Evolutionary conservation across 768 basidiomycete genomes (phyloP), one percentile per base, ranked within the genome.

Genomic region (Ephemerocybe angulata): DNA sequence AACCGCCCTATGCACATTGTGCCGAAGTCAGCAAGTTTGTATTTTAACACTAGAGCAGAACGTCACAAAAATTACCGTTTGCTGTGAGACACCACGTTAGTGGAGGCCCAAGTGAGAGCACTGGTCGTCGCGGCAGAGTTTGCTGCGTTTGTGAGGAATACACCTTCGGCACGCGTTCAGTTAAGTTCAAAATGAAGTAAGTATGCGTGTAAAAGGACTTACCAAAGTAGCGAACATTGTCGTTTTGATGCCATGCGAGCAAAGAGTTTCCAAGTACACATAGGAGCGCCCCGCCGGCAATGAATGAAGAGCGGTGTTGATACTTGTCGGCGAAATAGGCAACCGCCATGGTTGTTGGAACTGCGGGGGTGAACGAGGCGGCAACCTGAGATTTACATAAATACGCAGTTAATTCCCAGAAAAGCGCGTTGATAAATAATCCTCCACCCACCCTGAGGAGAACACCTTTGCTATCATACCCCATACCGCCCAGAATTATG

Each of bases 41-140:
- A 35, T 35, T 35, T 28, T 48, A 4, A 15, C 19, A 33, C 17
- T 40, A 52, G 13, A 37, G 28, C 22, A 25, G 30, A 48, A 19
- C 1, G 50, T 27, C 12, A 52, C 3, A 22, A 44, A 25, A 40
- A 55, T 27, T 52, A 72, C 72, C 68, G 69, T 65, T 78, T 79
- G 51, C 75, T 76, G 51, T 79, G 77, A 13, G 76, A 75, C 10
- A 76, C 76, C 4, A 78, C 76, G 57, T 80, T 80, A 57, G 78
- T 78, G 4, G 74, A 69, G 41, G 68, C 65, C 71, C 76, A 50
- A n/a, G 75, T 76, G 30, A 78, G 66, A 50, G 79, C 72, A 12
- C 73, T 72, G 29, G 78, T 76, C 43, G 76, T 70, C 47, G 72
- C 71, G 40, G 72, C 77, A 10, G 72, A 69, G 53, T 73, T 76